Evolutionary conservation across 192 early-diverging fungal genomes (phyloP), one percentile per base, ranked within the genome.

Genomic region (Chytriomyces hyalinus): DNA sequence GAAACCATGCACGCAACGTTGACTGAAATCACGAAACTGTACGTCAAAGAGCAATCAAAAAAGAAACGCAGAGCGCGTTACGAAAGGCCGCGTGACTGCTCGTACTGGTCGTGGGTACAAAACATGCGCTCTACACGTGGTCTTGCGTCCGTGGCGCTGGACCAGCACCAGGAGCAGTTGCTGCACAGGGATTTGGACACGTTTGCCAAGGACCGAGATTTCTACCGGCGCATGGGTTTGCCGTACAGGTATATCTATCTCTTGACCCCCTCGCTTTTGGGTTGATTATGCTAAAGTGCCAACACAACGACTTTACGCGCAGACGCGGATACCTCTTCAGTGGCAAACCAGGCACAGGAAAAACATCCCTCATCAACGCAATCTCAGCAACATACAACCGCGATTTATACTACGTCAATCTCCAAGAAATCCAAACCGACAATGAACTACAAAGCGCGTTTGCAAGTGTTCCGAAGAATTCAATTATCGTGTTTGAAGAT

Each of bases 151-250:
- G 89, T 91, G 6, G 88, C 90, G 11, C 82, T 91, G 22, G 81
- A 86, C 62, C 59, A 79, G 26, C n/a, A 67, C 17, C 75, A 87
- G 43, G 89, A 91, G 76, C 47, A 65, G 50, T 73, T 87, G 15
- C 44, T 91, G 15, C 69, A 60, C 43, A 63, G 76, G 28, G 89
- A 90, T 65, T 64, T 91, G 6, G 70, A 81, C 46, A 81, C 86
- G 0, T 91, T 91, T 69, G 61, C 73, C 51, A 75, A 78, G 43
- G 85, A 88, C 65, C 70, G 80, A 60, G 80, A 81, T 1, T 91
- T 91, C 67, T 91, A 91, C 78, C 65, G 66, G 36, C 76, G 87
- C 9, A 87, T 90, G 63, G 90, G 90, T 5, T 81, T 90, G 26
- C 87, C 90, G 36, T 91, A 89, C 81, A 75, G 86, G 15, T 36